Evolutionary conservation across 306 rosid species (phyloP).

Genomic region (Delonix regia): DNA sequence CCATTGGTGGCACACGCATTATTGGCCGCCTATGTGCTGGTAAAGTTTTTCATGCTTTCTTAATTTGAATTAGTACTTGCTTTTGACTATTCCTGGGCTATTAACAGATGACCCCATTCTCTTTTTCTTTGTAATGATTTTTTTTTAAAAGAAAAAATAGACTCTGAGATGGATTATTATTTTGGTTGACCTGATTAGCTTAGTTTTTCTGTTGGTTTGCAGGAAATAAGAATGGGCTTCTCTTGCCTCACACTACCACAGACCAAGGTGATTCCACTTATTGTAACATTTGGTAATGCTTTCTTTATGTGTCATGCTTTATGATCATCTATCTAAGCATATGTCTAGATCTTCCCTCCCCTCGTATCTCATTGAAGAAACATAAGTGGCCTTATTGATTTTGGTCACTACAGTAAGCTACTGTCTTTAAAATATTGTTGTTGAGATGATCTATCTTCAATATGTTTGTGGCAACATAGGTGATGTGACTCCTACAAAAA

Average conservation of each 20-base stretch:
- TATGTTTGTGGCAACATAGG: background rate
- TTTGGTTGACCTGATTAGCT: conserved; percentile 2
- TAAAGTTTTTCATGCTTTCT: conserved; percentile 28
- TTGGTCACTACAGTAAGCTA: background rate
- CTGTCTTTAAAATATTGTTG: background rate
- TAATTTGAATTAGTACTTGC: background rate
- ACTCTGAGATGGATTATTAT: background rate
- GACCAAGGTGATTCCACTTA: conserved; percentile 70
- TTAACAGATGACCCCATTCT: conserved; percentile 3
- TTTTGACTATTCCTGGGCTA: background rate
- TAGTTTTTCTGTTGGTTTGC: conserved; percentile 25
- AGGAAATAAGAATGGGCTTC: conserved; percentile 98
- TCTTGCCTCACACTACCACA: conserved; percentile 89
- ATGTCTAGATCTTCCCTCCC: background rate
- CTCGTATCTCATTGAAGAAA: background rate
- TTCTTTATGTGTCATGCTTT: background rate
- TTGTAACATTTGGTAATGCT: background rate
- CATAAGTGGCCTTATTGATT: background rate
- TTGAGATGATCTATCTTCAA: background rate
- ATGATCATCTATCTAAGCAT: background rate
- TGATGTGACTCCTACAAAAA: background rate
- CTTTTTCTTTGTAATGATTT: background rate
- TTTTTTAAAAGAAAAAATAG: background rate
- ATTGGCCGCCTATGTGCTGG: conserved; percentile 97
- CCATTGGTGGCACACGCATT: conserved; percentile 85